Percentiles rank a stretch among this genome's conserved stretches.
Evolutionary conservation across 306 rosid genomes (phyloP).

Genomic region (Erythrophleum fordii): DNA sequence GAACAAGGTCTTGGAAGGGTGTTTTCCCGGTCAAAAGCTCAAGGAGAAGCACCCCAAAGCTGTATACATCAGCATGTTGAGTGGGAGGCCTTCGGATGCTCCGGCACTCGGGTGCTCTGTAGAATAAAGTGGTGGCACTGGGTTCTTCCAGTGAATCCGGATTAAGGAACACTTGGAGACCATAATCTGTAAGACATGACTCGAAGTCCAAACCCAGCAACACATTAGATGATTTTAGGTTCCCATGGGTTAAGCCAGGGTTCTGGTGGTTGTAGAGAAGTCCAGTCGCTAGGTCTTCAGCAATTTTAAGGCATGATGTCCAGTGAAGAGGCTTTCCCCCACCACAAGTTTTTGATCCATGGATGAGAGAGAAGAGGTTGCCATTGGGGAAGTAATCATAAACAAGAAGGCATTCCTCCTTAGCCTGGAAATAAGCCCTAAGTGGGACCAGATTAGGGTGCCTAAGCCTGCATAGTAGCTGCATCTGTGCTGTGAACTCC

Average conservation of each 20-base stretch:
- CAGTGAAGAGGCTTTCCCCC: slow-evolving; percentile 99
- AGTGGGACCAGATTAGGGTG: slow-evolving; percentile 92
- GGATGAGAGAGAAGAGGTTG: slow-evolving; percentile 94
- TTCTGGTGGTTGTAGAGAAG: slow-evolving; percentile 85
- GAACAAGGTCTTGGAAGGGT: slow-evolving; percentile 96
- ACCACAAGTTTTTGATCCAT: slow-evolving; percentile 86
- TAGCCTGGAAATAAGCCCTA: slow-evolving; percentile 95
- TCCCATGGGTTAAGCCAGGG: slow-evolving; percentile 88
- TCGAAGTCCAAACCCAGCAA: slow-evolving; percentile 89
- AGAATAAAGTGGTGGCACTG: slow-evolving; percentile 84
- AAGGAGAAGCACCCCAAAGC: slow-evolving; percentile 86
- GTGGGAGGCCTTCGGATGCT: slow-evolving; percentile 67
- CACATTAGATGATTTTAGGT: slow-evolving; percentile 94
- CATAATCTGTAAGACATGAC: slow-evolving; percentile 96
- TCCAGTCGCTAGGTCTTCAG: slow-evolving; percentile 92
- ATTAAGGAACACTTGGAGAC: slow-evolving; percentile 73
- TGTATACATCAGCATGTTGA: slow-evolving; percentile 89
- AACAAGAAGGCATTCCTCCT: slow-evolving; percentile 89
- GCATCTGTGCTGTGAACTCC: slow-evolving; percentile 71
- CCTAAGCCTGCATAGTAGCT: slow-evolving; percentile 71
- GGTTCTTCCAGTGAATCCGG: slow-evolving; percentile 85
- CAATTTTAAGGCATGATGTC: slow-evolving; percentile 99
- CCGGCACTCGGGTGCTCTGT: slow-evolving; percentile 93
- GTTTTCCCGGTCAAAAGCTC: slow-evolving; percentile 93
- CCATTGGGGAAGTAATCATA: slow-evolving; percentile 98